Percentiles rank a stretch among this genome's conserved stretches.
Conservation (phyloP, 1,139 yeast species). For the Suhomyces kunorum region DNA sequence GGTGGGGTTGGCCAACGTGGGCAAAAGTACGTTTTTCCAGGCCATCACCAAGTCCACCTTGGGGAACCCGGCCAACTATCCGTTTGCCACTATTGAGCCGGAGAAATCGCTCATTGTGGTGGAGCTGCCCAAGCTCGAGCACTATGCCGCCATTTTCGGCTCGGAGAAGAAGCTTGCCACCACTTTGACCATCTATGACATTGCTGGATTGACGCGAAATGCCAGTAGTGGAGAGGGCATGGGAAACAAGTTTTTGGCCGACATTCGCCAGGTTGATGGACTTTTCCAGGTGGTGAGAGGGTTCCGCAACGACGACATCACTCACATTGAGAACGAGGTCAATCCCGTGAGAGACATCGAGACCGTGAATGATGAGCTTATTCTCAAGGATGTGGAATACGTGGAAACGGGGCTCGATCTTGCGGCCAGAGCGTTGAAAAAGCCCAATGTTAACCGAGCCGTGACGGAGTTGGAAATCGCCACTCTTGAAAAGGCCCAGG, state of each 20-base stretch:
- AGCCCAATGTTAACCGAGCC: slow-evolving; percentile 32
- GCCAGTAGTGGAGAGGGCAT: slow-evolving; percentile 77
- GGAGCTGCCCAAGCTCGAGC: slow-evolving; percentile 52
- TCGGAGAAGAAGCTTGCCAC: slow-evolving; percentile 58
- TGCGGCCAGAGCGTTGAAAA: slow-evolving; percentile 43
- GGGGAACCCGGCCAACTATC: slow-evolving; percentile 80
- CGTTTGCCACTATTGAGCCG: slow-evolving; percentile 78
- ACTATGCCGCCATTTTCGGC: slow-evolving; percentile 44
- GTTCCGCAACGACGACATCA: slow-evolving; percentile 65
- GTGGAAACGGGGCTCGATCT: slow-evolving; percentile 57
- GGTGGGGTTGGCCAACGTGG: slow-evolving; percentile 78
- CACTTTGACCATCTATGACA: slow-evolving; percentile 62
- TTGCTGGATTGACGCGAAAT: slow-evolving; percentile 74
- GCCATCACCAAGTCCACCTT: slow-evolving; percentile 68
- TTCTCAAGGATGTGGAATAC: slow-evolving; percentile 71
- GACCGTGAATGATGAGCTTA: slow-evolving; percentile 69
- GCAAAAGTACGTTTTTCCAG: slow-evolving; percentile 67
- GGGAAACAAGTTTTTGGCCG: slow-evolving; percentile 72
- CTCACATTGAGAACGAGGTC: slow-evolving; percentile 64
- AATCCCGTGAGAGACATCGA: slow-evolving; percentile 70
- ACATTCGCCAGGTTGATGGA: slow-evolving; percentile 74
- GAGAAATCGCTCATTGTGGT: slow-evolving; percentile 64
- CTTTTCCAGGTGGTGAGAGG: slow-evolving; percentile 72
- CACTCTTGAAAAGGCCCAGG: slow-evolving; percentile 50
- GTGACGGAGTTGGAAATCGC: slow-evolving; percentile 44